Evolutionary conservation across 75 land plant genomes (phyloP), one percentile per base, ranked within the genome.

Genomic region (Pinus taeda): DNA sequence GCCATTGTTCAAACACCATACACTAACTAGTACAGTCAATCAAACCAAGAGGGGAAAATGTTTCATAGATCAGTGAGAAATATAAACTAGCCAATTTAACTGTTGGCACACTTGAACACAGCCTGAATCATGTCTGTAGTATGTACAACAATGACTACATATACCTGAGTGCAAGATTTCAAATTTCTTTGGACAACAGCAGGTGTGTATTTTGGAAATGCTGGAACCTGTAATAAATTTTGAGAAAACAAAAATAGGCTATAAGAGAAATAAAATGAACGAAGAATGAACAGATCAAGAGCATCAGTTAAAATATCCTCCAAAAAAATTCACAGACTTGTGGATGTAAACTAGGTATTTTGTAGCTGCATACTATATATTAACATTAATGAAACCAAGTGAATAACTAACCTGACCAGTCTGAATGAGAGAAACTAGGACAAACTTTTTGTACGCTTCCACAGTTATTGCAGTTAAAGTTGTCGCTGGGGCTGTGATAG

Each of bases 191-290:
- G 92, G 61, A 90, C 90, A 69, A 82, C 89, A 58, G 90, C 74
- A 82, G 99, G 92, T 70, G 99, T 85, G 74, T 97, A 97, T 78
- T 97, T 97, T 30, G 99, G 99, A 59, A 97, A 91, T 42, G 80
- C 3, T 42, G 92, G 92, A 71, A 87, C 84, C 92, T 91, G 85
- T 61, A 53, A 64, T 37, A 81, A 49, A 49, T 49, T 49, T 49
- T 49, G 1, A 49, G 11, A 49, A 49, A 49, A 45, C 49, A 49
- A 49, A 49, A 49, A 11, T 49, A 9, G 9, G 12, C 55, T 20
- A 36, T 18, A 33, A 22, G 6, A 42, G 71, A n/a, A 69, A 45
- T 17, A 39, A 11, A 69, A 42, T 7, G 71, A 15, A 69, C 8
- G 71, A 3, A 69, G 22, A 5, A 69, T 42, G 71, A 69, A 42